Evolutionary conservation across 176 grass and related monocot genomes (phyloP).

Genomic region (Otatea glauca): DNA sequence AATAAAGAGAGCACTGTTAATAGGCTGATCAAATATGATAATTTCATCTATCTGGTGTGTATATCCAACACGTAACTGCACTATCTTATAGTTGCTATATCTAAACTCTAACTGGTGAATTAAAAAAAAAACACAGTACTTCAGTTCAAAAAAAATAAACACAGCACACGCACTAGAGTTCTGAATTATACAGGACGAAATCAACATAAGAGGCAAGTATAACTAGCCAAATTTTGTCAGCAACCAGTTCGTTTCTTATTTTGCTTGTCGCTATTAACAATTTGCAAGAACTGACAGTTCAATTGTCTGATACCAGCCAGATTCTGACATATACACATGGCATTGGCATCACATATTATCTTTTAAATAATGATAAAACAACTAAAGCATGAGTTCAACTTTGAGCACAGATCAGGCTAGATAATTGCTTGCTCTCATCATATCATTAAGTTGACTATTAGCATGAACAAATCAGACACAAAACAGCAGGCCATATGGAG

Average conservation of each 20-base stretch:
- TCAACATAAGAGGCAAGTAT: neutral
- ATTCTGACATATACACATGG: neutral
- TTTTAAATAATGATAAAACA: neutral
- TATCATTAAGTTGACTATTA: no score
- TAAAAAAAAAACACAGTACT: neutral
- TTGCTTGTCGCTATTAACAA: neutral
- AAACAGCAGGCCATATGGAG: neutral
- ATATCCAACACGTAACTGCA: no score
- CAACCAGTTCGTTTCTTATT: neutral
- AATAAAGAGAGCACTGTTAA: no score
- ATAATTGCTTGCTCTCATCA: no score
- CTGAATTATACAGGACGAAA: neutral
- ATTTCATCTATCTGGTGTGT: no score
- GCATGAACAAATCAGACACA: neutral
- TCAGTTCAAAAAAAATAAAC: neutral
- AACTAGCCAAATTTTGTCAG: neutral
- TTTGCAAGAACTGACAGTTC: neutral
- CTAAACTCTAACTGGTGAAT: neutral
- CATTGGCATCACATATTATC: neutral
- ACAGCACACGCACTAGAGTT: neutral
- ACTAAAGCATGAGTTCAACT: neutral
- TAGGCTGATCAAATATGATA: no score
- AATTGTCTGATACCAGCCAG: neutral
- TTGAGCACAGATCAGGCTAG: no score
- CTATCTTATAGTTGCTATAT: no score